phyloP scores from a whole-genome alignment of 495 filamentous ascomycete species.

The Extremus antarcticus region DNA sequence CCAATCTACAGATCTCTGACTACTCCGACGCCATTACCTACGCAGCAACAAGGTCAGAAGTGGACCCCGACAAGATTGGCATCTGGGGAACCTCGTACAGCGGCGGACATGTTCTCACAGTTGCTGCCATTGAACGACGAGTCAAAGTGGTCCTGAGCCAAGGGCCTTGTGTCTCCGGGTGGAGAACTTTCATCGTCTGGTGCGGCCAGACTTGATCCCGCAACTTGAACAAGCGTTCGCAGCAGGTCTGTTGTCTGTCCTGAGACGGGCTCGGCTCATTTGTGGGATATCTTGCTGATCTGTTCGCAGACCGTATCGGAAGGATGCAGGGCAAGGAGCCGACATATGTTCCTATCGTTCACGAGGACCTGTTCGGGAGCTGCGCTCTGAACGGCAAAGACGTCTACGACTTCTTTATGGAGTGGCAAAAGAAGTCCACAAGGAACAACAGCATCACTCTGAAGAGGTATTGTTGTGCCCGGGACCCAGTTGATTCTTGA shows the following conservation, averaged over 20 bases:
- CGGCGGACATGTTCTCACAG: conserved; percentile 25
- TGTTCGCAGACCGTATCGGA: conserved; percentile 8
- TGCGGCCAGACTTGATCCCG: conserved; percentile 16
- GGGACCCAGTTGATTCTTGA: no score
- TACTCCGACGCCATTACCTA: conserved; percentile 29
- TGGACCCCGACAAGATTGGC: conserved; percentile 24
- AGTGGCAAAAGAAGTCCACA: no score
- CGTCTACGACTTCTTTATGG: no score
- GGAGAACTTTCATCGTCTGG: conserved; percentile 15
- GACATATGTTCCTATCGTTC: conserved; percentile 13
- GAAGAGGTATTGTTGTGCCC: no score
- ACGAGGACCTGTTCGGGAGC: no score
- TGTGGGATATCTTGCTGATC: not conserved
- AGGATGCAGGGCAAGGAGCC: conserved; percentile 6
- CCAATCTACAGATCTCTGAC: conserved; percentile 23
- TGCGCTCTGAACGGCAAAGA: no score
- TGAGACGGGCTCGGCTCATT: no score
- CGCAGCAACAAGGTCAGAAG: conserved; percentile 16
- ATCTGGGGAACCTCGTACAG: conserved; percentile 29
- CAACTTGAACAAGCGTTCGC: conserved; percentile 8
- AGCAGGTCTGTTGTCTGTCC: conserved; percentile 1
- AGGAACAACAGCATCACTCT: no score
- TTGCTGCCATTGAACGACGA: conserved; percentile 28
- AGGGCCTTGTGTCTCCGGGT: conserved; percentile 12
- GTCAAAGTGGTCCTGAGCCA: conserved; percentile 30